phyloP scores from a whole-genome alignment of 805 yeast species.

The Wickerhamiella siamensis region DNA sequence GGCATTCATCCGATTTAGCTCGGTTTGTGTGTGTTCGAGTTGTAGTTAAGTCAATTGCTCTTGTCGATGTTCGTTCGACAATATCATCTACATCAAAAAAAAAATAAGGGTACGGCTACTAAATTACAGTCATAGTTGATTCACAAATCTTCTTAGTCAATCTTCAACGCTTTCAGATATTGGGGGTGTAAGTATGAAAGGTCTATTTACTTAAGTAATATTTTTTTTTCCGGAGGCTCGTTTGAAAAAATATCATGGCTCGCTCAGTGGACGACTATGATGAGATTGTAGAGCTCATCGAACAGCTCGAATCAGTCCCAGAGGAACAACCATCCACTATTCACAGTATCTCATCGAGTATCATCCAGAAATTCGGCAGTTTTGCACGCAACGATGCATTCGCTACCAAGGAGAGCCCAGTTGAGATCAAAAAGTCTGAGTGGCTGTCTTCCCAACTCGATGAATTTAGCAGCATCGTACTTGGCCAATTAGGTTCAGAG shows the following conservation, averaged over 20 bases:
- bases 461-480: slow-evolving; percentile 6
- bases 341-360: slow-evolving; percentile 21
- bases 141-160: too few relatives aligned
- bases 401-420: slow-evolving; percentile 36
- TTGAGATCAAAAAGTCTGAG: slow-evolving; percentile 41
- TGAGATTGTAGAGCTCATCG: slow-evolving; percentile 35
- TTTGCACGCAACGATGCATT: slow-evolving; percentile 33
- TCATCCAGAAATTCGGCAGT: slow-evolving; percentile 36
- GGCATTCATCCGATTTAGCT: too few relatives aligned
- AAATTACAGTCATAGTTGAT: too few relatives aligned
- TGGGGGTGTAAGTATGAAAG: too few relatives aligned
- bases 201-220: too few relatives aligned
- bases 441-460: slow-evolving; percentile 15
- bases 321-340: slow-evolving; percentile 13
- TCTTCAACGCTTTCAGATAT: too few relatives aligned
- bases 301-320: slow-evolving; percentile 24
- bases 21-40: too few relatives aligned
- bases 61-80: too few relatives aligned
- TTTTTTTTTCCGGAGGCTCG: too few relatives aligned
- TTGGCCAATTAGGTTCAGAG: not conserved
- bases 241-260: slow-evolving; percentile 6
- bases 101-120: too few relatives aligned
- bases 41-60: too few relatives aligned
- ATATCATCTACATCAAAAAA: too few relatives aligned
- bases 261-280: slow-evolving; percentile 32